phyloP scores from a whole-genome alignment of 805 yeast species.

The Spathaspora hagerdaliae region DNA sequence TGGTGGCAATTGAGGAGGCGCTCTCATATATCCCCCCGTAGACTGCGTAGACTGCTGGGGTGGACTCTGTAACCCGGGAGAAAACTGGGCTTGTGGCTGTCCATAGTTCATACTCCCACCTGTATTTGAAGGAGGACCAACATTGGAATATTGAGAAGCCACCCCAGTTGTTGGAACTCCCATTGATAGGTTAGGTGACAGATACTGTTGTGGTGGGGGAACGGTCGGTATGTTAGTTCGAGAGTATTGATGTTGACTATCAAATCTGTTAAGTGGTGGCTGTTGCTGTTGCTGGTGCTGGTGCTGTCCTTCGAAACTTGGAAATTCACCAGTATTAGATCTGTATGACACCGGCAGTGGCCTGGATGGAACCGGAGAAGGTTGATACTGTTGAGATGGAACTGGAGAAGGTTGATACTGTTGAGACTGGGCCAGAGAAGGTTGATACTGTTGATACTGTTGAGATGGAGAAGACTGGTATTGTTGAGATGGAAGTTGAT shows the following conservation, averaged over 20 bases:
- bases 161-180: no score
- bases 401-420: not conserved
- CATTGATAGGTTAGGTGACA: no score
- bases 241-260: not conserved
- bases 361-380: not conserved
- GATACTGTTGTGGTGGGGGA: no score
- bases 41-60: not conserved
- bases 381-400: not conserved
- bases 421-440: not conserved
- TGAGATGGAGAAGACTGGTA: not conserved
- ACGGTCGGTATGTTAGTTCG: no score
- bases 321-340: not conserved
- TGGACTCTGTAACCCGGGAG: not conserved
- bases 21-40: conserved; percentile 3
- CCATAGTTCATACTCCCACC: not conserved
- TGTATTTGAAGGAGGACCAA: no score
- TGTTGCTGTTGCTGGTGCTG: conserved; percentile 1
- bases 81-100: not conserved
- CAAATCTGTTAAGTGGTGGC: not conserved
- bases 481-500: conserved; percentile 1
- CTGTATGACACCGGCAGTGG: not conserved
- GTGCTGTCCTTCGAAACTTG: not conserved
- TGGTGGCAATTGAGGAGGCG: conserved; percentile 11
- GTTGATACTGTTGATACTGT: conserved; percentile 2
- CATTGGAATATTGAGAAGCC: no score